phyloP scores from a whole-genome alignment of 2,329 filamentous ascomycete species.

The Rhynchosporium agropyri region DNA sequence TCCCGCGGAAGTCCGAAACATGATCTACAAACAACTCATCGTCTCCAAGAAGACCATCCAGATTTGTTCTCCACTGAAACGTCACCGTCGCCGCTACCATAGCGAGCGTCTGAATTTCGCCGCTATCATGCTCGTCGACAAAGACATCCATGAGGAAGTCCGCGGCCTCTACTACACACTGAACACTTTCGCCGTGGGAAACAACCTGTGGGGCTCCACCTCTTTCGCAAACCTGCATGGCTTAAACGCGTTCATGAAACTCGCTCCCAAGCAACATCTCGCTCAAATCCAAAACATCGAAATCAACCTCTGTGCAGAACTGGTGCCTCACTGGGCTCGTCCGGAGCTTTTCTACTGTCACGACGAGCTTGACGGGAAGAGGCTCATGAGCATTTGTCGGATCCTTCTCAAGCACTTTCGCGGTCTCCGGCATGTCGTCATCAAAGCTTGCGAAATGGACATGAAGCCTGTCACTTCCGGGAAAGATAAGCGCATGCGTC shows the following conservation, averaged over 20 bases:
- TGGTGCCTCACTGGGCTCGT: no score
- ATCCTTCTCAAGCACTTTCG: conserved; percentile 1
- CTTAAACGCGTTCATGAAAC: neutral
- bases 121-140: neutral
- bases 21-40: conserved; percentile 3
- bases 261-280: neutral
- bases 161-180: neutral
- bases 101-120: neutral
- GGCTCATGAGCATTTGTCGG: neutral
- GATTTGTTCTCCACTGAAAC: neutral
- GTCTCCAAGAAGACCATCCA: neutral
- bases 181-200: conserved; percentile 6
- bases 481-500: neutral
- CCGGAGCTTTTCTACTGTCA: neutral
- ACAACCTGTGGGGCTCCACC: neutral
- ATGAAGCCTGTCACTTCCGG: neutral
- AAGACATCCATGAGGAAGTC: neutral
- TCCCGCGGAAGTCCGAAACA: conserved; percentile 1
- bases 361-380: neutral
- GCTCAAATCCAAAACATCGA: neutral
- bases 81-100: neutral
- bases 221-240: conserved; percentile 1
- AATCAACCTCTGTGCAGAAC: neutral
- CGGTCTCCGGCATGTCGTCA: neutral
- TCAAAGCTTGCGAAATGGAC: neutral